Conservation (phyloP, 208 protist genomes). For the Angomonas desouzai region DNA sequence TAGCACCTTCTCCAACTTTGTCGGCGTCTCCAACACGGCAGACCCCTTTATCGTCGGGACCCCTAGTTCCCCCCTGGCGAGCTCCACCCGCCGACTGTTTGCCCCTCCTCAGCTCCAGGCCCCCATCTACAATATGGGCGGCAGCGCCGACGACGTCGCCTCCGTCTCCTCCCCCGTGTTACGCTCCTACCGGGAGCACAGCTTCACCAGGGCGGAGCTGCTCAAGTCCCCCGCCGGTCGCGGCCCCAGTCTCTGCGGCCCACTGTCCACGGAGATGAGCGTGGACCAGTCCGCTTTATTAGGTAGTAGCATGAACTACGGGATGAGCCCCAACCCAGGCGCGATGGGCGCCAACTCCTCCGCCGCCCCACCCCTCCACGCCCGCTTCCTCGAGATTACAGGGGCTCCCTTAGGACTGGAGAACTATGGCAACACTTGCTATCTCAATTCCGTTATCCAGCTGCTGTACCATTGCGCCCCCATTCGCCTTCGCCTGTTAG, state of each 20-base stretch:
- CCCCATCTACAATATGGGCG: conserved; percentile 41
- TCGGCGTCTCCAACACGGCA: neutral
- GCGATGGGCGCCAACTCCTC: conserved; percentile 1
- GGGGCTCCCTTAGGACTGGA: conserved; percentile 75
- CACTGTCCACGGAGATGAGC: conserved; percentile 14
- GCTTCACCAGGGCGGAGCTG: conserved; percentile 30
- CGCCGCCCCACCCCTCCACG: conserved; percentile 32
- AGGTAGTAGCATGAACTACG: neutral
- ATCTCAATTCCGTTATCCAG: conserved; percentile 88
- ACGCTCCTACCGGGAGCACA: conserved; percentile 60
- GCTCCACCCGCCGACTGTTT: neutral
- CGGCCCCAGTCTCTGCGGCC: conserved; percentile 10
- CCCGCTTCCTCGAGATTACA: conserved; percentile 68
- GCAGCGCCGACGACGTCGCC: conserved; percentile 25
- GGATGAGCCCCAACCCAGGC: neutral
- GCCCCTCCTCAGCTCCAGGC: neutral
- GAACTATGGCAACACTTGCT: conserved; percentile 92
- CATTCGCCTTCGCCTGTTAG: conserved; percentile 67
- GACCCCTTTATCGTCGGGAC: neutral
- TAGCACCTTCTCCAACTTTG: neutral
- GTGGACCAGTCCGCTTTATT: neutral
- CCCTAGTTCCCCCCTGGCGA: conserved; percentile 4
- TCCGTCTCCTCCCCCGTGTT: conserved; percentile 49
- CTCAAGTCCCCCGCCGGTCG: conserved; percentile 24
- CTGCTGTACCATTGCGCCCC: conserved; percentile 88